Evolutionary conservation across 345 rosid species (phyloP), one percentile per base, ranked within the genome.

Genomic region (Leavenworthia alabamica): DNA sequence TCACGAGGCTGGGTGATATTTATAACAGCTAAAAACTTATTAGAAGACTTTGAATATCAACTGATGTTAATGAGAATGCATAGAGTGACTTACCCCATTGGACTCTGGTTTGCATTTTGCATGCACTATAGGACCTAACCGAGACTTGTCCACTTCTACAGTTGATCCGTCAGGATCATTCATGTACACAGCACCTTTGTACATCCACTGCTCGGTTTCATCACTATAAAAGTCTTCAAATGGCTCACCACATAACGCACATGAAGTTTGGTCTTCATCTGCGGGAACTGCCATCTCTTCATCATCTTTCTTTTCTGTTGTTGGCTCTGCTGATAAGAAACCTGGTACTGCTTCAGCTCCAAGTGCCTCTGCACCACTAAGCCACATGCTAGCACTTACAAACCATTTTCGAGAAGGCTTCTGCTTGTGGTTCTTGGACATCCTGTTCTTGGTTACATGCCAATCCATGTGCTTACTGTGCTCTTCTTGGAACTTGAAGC

Each of bases 391-490:
- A 32, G 79, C 75, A 77, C 86, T 84, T 41, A 94, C 99, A 81
- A 94, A 94, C 99, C 97, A 94, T 79, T 88, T 94, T 56, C 97
- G 90, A 29, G 97, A 88, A 72, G 90, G 78, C 5, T 84, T 94
- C 78, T 94, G 97, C 79, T 94, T 94, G 32, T 93, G 96, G 63
- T 74, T 94, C 83, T 84, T 94, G 27, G 96, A 85, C 95, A 76
- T 88, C 52, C 99, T 84, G 73, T 94, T 94, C 80, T 73, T 94
- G 3, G 99, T 94, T 68, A 94, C 99, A 81, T 94, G 97, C 99
- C 99, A 94, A 78, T 94, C 99, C 99, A 94, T 94, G 73, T 94
- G 99, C 66, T 77, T 81, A 56, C 99, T 88, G 68, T 94, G 99
- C 62, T 88, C 95, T 69, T 90, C 97, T 78, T 94, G 99, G 67